Conservation (phyloP, 1,284 basidiomycete genomes). For the Pyrrhoderma lamaoense region DNA sequence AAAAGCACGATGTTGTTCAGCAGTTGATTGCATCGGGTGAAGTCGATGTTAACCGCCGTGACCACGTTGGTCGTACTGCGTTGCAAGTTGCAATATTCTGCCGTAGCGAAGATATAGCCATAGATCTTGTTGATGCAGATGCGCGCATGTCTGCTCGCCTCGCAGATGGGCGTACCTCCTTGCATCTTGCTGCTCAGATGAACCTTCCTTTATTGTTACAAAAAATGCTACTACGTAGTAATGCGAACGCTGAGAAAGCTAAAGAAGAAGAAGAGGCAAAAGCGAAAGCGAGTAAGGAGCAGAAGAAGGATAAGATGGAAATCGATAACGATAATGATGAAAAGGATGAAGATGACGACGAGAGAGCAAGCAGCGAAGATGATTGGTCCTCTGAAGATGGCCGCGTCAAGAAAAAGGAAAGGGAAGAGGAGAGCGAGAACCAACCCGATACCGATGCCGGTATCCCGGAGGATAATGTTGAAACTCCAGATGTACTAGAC, state of each 20-base stretch:
- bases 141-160: conserved; percentile 47
- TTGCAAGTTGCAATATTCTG: conserved; percentile 48
- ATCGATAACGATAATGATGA: conserved; percentile 24
- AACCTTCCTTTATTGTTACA: conserved; percentile 35
- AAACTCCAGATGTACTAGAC: conserved; percentile 46
- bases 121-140: conserved; percentile 44
- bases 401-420: conserved; percentile 19
- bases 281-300: conserved; percentile 2
- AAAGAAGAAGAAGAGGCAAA: conserved; percentile 28
- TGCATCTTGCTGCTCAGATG: conserved; percentile 49
- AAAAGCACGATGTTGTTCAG: conserved; percentile 34
- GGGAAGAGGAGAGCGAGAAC: conserved; percentile 20
- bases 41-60: conserved; percentile 42
- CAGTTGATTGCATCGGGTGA: conserved; percentile 29
- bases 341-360: conserved; percentile 19
- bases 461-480: conserved; percentile 40
- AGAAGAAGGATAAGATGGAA: neutral
- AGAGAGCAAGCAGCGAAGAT: conserved; percentile 28
- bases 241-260: conserved; percentile 27
- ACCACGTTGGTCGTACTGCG: conserved; percentile 51
- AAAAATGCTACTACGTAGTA: conserved; percentile 44
- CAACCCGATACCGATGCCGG: conserved; percentile 27
- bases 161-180: conserved; percentile 44
- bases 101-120: conserved; percentile 37
- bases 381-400: conserved; percentile 28